phyloP scores from a whole-genome alignment of 2,329 filamentous ascomycete species.

The Alternaria sp. region DNA sequence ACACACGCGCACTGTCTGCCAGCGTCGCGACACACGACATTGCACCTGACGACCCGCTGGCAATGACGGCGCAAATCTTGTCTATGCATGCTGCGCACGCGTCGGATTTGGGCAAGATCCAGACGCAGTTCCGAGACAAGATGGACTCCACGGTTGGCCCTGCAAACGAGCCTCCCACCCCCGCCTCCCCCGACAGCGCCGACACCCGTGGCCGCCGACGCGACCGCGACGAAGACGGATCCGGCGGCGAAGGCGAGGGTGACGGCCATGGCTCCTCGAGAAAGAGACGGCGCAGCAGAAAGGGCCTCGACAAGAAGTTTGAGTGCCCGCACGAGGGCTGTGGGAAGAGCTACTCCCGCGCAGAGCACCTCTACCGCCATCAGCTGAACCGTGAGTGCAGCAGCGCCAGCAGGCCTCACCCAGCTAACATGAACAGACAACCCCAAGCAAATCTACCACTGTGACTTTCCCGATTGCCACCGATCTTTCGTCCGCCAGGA shows the following conservation, averaged over 20 bases:
- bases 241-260: conserved; percentile 33
- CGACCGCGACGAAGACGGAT: conserved; percentile 41
- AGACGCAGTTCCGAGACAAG: conserved; percentile 41
- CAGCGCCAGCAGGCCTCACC: background rate
- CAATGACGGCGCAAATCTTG: conserved; percentile 49
- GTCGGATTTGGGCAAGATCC: conserved; percentile 44
- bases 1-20: conserved; percentile 19
- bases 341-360: conserved; percentile 94
- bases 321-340: conserved; percentile 82
- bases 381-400: conserved; percentile 81
- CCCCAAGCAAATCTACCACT: conserved; percentile 93
- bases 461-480: conserved; percentile 88
- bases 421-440: conserved; percentile 64
- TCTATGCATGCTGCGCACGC: conserved; percentile 47
- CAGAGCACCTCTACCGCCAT: conserved; percentile 95
- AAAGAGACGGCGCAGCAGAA: conserved; percentile 74
- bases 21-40: conserved; percentile 13
- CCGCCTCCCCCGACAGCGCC: conserved; percentile 43
- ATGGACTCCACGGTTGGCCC: conserved; percentile 40
- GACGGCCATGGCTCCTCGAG: conserved; percentile 45
- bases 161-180: conserved; percentile 38
- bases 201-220: conserved; percentile 47
- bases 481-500: conserved; percentile 93
- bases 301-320: conserved; percentile 75
- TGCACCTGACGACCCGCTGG: conserved; percentile 18